These are phyloP conservation scores for Saccharomycodes ludwigii DNA, from an alignment of 805 yeast genomes.

Conservation along the genomic window DNA sequence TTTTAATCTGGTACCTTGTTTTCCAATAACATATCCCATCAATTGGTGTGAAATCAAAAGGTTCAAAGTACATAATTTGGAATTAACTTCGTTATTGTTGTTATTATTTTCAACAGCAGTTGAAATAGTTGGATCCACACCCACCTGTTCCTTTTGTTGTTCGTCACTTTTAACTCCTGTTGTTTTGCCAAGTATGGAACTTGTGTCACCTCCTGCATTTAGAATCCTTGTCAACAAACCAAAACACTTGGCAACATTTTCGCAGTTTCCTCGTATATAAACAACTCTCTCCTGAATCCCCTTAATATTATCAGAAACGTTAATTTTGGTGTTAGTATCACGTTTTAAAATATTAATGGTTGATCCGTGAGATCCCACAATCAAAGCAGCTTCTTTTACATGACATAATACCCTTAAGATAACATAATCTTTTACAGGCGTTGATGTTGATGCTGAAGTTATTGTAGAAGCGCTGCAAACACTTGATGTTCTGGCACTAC, in stretches of 20 bases:
- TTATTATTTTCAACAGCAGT: slow-evolving; percentile 34
- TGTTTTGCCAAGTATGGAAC: background rate
- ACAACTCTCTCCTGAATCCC: slow-evolving; percentile 67
- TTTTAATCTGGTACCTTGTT: slow-evolving; percentile 57
- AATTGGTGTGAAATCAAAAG: slow-evolving; percentile 64
- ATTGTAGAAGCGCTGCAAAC: too few relatives aligned
- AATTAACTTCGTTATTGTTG: slow-evolving; percentile 38
- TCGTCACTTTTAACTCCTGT: background rate
- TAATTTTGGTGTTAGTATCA: slow-evolving; percentile 49
- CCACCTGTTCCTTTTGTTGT: too few relatives aligned
- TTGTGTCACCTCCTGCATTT: background rate
- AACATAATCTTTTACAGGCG: slow-evolving; percentile 36
- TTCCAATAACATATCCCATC: slow-evolving; percentile 75
- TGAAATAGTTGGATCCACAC: too few relatives aligned
- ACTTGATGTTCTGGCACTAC: slow-evolving; percentile 13
- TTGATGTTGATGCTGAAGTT: slow-evolving; percentile 3
- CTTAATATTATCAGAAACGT: slow-evolving; percentile 60
- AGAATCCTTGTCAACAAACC: slow-evolving; percentile 45
- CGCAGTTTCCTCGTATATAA: slow-evolving; percentile 61
- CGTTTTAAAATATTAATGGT: slow-evolving; percentile 52
- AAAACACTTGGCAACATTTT: slow-evolving; percentile 70
- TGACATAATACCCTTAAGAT: slow-evolving; percentile 64
- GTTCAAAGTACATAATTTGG: slow-evolving; percentile 43
- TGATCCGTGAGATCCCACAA: slow-evolving; percentile 78
- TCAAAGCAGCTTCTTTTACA: slow-evolving; percentile 60